phyloP scores from a whole-genome alignment of 2,329 filamentous ascomycete genomes.

The Esteya vermicola region DNA sequence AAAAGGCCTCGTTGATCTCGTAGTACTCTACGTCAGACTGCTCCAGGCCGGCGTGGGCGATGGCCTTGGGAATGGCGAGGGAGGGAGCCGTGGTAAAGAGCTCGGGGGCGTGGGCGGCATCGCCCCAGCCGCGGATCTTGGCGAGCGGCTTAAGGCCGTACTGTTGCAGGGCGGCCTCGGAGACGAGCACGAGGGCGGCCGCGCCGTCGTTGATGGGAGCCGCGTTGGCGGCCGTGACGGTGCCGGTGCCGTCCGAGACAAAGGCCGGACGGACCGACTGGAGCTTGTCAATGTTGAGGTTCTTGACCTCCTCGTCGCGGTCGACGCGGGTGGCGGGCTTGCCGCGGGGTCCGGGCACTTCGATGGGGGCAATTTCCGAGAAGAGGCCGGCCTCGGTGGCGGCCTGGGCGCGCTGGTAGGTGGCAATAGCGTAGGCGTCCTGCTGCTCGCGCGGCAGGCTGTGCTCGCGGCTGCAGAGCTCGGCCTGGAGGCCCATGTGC shows the following conservation, averaged over 20 bases:
- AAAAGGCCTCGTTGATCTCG: constrained; percentile 99
- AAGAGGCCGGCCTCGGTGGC: constrained; percentile 74
- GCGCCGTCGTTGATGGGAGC: constrained; percentile 93
- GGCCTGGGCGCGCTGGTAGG: constrained; percentile 85
- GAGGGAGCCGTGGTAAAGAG: constrained; percentile 94
- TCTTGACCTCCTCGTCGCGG: constrained; percentile 91
- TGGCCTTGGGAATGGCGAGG: constrained; percentile 89
- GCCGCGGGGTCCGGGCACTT: constrained; percentile 75
- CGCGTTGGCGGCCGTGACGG: constrained; percentile 90
- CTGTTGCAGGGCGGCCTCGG: constrained; percentile 85
- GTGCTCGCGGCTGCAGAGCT: constrained; percentile 83
- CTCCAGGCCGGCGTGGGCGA: constrained; percentile 81
- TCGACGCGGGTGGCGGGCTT: constrained; percentile 74
- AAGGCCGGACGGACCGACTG: constrained; percentile 75
- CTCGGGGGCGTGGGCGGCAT: constrained; percentile 79
- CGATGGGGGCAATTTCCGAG: constrained; percentile 77
- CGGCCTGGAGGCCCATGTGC: constrained; percentile 87
- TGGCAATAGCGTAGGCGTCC: constrained; percentile 90
- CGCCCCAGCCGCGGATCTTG: constrained; percentile 95
- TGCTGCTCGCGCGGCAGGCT: constrained; percentile 69
- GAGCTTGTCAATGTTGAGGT: constrained; percentile 74
- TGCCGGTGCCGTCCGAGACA: constrained; percentile 65
- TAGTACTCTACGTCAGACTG: constrained; percentile 75
- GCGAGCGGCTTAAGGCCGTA: constrained; percentile 82
- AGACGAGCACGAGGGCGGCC: constrained; percentile 82